These are phyloP conservation scores for Microdochium paspali DNA, from an alignment of 2,329 filamentous ascomycete species.

Conservation along the genomic window DNA sequence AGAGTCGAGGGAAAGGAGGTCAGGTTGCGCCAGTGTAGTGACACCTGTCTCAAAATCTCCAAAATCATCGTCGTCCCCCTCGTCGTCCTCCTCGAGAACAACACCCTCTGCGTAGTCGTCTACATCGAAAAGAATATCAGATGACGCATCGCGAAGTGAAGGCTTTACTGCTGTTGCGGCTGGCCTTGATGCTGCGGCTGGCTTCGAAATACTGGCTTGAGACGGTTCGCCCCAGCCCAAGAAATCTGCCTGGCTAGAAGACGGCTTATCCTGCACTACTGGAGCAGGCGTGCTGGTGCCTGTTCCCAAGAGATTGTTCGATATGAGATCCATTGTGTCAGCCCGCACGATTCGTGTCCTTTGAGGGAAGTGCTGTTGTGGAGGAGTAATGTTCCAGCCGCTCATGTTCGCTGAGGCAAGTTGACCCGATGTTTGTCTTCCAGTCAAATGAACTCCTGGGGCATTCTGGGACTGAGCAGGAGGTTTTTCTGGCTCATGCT, in stretches of 20 bases:
- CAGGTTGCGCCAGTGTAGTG: neutral
- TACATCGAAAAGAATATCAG: slow-evolving; percentile 59
- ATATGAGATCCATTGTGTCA: slow-evolving; percentile 42
- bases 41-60: slow-evolving; percentile 48
- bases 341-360: slow-evolving; percentile 30
- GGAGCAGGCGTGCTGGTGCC: slow-evolving; percentile 5
- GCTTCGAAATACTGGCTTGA: slow-evolving; percentile 5
- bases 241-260: slow-evolving; percentile 5
- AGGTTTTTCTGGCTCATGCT: slow-evolving; percentile 3
- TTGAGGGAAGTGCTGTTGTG: slow-evolving; percentile 4
- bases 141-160: slow-evolving; percentile 1
- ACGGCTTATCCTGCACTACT: slow-evolving; percentile 3
- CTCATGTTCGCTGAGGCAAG: neutral
- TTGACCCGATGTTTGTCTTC: neutral
- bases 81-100: slow-evolving; percentile 23
- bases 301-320: slow-evolving; percentile 39
- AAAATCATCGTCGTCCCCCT: slow-evolving; percentile 44
- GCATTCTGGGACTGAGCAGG: slow-evolving; percentile 12
- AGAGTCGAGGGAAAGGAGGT: slow-evolving; percentile 2
- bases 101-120: slow-evolving; percentile 52
- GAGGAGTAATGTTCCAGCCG: no score
- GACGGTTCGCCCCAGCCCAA: slow-evolving; percentile 4
- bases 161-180: slow-evolving; percentile 4
- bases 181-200: slow-evolving; percentile 7
- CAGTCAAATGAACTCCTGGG: neutral